phyloP scores from a whole-genome alignment of 1,284 basidiomycete species.

The Salmacisia buchloeana region DNA sequence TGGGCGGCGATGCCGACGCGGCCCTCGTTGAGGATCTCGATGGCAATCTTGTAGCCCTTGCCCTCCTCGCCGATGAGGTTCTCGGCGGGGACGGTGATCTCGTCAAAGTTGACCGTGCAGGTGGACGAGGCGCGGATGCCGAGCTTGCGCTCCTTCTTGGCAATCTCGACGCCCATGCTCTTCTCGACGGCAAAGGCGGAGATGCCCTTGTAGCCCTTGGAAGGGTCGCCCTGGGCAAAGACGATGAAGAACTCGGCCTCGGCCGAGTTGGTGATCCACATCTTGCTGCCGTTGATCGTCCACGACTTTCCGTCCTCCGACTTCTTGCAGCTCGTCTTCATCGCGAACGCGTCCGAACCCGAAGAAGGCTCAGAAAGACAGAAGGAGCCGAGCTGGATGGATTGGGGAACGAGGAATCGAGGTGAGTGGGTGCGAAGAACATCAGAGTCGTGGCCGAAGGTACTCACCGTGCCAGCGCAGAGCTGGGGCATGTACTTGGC shows the following conservation, averaged over 20 bases:
- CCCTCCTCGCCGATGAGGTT: slow-evolving; percentile 91
- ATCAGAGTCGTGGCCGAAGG: background rate
- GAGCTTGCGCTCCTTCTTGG: slow-evolving; percentile 98
- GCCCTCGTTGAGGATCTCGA: slow-evolving; percentile 95
- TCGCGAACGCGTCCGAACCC: slow-evolving; percentile 92
- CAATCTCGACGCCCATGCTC: slow-evolving; percentile 93
- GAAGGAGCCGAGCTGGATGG: slow-evolving; percentile 79
- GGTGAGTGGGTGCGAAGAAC: background rate
- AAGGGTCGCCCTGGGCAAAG: slow-evolving; percentile 91
- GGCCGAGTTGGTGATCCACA: slow-evolving; percentile 99
- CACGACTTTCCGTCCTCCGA: slow-evolving; percentile 64
- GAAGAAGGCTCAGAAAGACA: slow-evolving; percentile 87
- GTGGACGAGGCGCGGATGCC: slow-evolving; percentile 96
- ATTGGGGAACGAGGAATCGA: slow-evolving; percentile 1
- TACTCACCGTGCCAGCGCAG: slow-evolving; percentile 66
- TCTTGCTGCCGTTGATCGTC: slow-evolving; percentile 89
- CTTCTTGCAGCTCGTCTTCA: slow-evolving; percentile 86
- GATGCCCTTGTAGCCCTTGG: slow-evolving; percentile 97
- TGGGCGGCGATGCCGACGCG: slow-evolving; percentile 91
- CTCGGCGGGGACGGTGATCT: slow-evolving; percentile 81
- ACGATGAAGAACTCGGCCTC: slow-evolving; percentile 84
- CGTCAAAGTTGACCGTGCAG: slow-evolving; percentile 92
- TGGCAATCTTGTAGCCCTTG: slow-evolving; percentile 90
- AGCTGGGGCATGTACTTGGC: slow-evolving; percentile 84
- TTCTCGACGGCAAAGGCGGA: slow-evolving; percentile 94